Evolutionary conservation across 192 early-diverging fungal species (phyloP).

Genomic region (Entomortierella chlamydospora): DNA sequence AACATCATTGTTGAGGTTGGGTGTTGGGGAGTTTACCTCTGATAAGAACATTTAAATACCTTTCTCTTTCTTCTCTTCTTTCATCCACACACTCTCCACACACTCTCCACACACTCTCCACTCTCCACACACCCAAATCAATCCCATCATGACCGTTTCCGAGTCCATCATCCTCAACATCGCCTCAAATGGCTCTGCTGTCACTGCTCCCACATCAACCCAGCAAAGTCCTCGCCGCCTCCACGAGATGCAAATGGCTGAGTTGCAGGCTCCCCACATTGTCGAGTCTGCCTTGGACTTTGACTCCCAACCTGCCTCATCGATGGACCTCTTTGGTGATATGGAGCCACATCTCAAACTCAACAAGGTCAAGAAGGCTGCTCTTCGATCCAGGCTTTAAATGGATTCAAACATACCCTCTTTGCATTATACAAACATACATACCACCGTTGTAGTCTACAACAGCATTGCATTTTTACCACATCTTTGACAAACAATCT

Average conservation of each 20-base stretch:
- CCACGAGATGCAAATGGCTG: not conserved
- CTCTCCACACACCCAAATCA: not conserved
- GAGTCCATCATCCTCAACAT: conserved; percentile 22
- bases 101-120: not conserved
- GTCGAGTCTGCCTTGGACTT: not conserved
- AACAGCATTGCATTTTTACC: too few species aligned
- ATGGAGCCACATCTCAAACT: conserved; percentile 6
- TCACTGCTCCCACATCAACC: not conserved
- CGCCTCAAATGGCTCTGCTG: conserved; percentile 15
- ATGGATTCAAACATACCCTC: not conserved
- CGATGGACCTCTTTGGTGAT: conserved; percentile 6
- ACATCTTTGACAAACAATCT: too few species aligned
- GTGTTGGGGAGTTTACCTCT: too few species aligned
- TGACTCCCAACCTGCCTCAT: not conserved
- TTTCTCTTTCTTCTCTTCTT: not conserved
- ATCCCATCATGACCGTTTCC: conserved; percentile 4
- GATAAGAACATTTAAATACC: not conserved
- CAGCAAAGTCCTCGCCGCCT: not conserved
- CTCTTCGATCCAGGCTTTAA: conserved; percentile 10
- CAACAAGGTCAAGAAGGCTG: not conserved
- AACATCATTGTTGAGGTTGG: too few species aligned
- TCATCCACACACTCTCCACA: not conserved
- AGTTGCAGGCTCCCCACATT: conserved; percentile 7
- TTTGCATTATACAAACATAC: too few species aligned
- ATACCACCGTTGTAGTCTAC: too few species aligned